Percentiles rank a stretch among this genome's conserved stretches.
Evolutionary conservation across 1,284 basidiomycete species (phyloP).

Genomic region (Rhizoctonia solani): DNA sequence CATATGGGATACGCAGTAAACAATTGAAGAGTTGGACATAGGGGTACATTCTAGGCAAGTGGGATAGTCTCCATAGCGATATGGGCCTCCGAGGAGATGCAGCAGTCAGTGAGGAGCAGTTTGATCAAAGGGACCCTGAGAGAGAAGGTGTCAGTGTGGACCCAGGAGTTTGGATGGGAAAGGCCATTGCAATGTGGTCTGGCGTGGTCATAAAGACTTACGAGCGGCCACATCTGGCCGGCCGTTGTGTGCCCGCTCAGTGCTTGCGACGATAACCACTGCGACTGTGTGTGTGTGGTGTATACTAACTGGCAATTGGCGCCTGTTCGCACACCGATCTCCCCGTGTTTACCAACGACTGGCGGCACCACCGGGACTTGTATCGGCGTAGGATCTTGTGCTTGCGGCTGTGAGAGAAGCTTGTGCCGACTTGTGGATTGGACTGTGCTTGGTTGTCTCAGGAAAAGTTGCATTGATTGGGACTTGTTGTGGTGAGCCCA

Average conservation of each 20-base stretch:
- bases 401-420: not conserved
- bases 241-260: not conserved
- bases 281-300: no score
- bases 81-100: not conserved
- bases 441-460: not conserved
- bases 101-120: not conserved
- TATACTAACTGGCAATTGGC: not conserved
- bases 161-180: not conserved
- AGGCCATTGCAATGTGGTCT: not conserved
- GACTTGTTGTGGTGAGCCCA: conserved; percentile 21
- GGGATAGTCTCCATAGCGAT: not conserved
- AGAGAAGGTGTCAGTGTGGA: not conserved
- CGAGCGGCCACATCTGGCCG: not conserved
- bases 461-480: not conserved
- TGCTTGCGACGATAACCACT: no score
- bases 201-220: not conserved
- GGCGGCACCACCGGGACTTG: not conserved
- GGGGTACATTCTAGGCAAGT: not conserved
- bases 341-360: not conserved
- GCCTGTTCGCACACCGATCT: not conserved
- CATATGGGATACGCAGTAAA: not conserved
- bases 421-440: not conserved
- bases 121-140: not conserved
- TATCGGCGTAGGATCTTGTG: not conserved
- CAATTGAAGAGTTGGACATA: not conserved